Base-by-base conservation (phyloP, 306 rosid species). In the Cucurbita ficifolia region DNA sequence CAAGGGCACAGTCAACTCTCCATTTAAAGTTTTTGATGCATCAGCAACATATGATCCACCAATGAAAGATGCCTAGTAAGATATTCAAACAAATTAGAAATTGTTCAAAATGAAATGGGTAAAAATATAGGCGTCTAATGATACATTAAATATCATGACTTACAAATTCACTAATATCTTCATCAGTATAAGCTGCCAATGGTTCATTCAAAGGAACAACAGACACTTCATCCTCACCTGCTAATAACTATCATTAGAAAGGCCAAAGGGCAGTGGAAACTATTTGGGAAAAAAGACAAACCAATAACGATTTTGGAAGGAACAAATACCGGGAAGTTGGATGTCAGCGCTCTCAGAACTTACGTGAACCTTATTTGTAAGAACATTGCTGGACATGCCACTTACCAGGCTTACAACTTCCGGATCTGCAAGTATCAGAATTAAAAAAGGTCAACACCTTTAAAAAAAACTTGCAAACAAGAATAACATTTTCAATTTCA, bases 21-120 rank as follows among this genome's bases (percentile, higher is more conserved):
- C 97, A 73, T 86, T 83, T 75, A 86, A 63, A 62, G 86, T 81
- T 84, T 86, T 86, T 58, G 54, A 39, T 67, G 82, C 42, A 84
- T 89, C 88, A 42, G 79, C 71, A 70, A 61, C 68, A 84, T 95
- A 95, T 65, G 95, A 86, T 78, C 99, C 99, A 70, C 87, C 92
- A 76, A 95, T 84, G 90, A 86, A 82, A 76, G 96, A 89, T 72
- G 92, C 92, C 99, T 94, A 77, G 42, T 7, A 40, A 62, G 14
- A 48, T 14, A 52, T 24, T n/a, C 33, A 48, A 38, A 64, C 29
- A 12, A 62, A 36, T 33, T 21, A 71, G 1, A 22, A 43, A 13
- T 40, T 21, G 40, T 42, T 35, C 17, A 43, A 17, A 45, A 73
- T 21, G 22, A 71, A 56, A 81, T 65, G 73, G 65, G 69, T 40